Percentiles rank a stretch among this genome's conserved stretches.
Conservation (phyloP, 805 yeast genomes). For the Lipomyces spencermartinsiae region DNA sequence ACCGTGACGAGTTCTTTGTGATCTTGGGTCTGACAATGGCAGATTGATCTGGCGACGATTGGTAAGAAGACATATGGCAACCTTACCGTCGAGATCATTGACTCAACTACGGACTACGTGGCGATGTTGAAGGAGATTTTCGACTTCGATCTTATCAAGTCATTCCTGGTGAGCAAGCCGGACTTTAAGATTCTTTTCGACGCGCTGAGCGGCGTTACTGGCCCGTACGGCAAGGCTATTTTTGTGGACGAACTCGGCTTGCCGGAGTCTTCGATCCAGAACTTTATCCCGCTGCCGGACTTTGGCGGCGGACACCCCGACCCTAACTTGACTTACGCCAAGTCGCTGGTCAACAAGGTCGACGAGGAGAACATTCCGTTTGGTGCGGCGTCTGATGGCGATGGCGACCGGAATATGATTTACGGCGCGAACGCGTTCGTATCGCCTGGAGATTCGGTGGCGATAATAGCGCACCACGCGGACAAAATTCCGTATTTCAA, state of each 20-base stretch:
- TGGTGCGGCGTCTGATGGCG: constrained; percentile 99
- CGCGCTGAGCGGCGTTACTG: constrained; percentile 93
- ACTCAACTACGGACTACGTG: constrained; percentile 79
- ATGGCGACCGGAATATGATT: constrained; percentile 98
- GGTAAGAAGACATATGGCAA: constrained; percentile 64
- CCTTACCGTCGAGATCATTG: constrained; percentile 79
- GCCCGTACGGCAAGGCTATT: constrained; percentile 88
- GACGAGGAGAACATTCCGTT: constrained; percentile 81
- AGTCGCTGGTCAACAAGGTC: constrained; percentile 83
- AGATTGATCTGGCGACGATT: constrained; percentile 62
- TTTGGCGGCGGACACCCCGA: constrained; percentile 98
- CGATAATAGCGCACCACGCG: constrained; percentile 91
- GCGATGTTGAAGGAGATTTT: constrained; percentile 81
- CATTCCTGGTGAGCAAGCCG: constrained; percentile 61
- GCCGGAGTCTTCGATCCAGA: constrained; percentile 73
- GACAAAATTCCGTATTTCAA: constrained; percentile 87
- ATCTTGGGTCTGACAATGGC: background rate
- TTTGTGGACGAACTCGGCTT: constrained; percentile 86
- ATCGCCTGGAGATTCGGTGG: constrained; percentile 98
- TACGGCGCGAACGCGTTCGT: constrained; percentile 95
- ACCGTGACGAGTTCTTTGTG: background rate
- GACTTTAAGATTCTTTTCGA: constrained; percentile 83
- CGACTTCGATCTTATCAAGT: constrained; percentile 80
- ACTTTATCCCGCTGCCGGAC: constrained; percentile 79
- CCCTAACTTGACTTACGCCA: constrained; percentile 95